phyloP scores from a whole-genome alignment of 2,329 filamentous ascomycete genomes.

The Paramyrothecium roridum region DNA sequence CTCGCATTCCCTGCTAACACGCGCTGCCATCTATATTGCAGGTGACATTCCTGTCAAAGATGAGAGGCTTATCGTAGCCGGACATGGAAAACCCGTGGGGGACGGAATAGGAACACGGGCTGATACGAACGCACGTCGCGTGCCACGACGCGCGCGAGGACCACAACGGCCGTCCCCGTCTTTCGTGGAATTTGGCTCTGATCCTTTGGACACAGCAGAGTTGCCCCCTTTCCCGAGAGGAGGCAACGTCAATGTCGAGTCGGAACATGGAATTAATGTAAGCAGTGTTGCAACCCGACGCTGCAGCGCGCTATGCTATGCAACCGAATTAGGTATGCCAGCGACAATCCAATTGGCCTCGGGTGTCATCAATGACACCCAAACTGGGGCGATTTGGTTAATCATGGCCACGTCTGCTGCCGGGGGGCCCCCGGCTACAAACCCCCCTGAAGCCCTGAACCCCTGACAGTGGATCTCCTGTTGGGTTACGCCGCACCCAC shows the following conservation, averaged over 20 bases:
- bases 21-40: too few relatives aligned
- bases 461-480: background rate
- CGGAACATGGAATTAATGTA: too few relatives aligned
- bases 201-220: too few relatives aligned
- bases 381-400: background rate
- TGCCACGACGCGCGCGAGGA: background rate
- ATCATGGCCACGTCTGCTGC: background rate
- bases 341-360: too few relatives aligned
- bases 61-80: background rate
- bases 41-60: background rate
- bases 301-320: too few relatives aligned
- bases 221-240: too few relatives aligned
- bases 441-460: background rate
- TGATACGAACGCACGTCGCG: background rate
- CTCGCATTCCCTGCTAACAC: too few relatives aligned
- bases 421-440: background rate
- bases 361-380: background rate
- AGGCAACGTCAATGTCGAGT: too few relatives aligned
- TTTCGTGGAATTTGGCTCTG: background rate
- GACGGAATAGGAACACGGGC: background rate
- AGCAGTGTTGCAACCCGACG: too few relatives aligned
- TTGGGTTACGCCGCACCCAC: background rate
- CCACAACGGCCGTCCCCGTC: background rate
- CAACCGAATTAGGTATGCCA: too few relatives aligned
- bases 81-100: background rate